Base-by-base conservation (phyloP, 2,329 filamentous ascomycete genomes). In the Claviceps africana region DNA sequence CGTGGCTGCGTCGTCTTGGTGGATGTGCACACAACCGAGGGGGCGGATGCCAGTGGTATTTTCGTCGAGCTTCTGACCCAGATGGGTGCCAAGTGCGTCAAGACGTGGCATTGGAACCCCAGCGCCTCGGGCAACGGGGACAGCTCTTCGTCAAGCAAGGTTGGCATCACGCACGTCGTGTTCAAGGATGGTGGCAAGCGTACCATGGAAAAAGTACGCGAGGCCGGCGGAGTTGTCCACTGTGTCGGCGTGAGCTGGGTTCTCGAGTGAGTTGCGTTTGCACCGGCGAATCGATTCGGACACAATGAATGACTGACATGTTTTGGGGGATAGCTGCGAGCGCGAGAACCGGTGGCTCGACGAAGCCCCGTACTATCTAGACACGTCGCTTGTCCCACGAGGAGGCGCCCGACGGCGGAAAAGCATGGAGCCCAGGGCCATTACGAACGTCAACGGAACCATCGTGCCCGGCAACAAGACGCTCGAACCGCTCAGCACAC, bases 161-260 rank as follows among this genome's bases (percentile, higher is more conserved):
- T 88, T 54, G 85, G 83, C 5, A 87, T 95, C 60, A 95, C 88
- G 0, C 89, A 95, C 62, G 86, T 95, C 8, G 81, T 95, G 7
- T 95, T 83, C 73, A 95, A 95, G 65, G 89, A 95, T 62, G 89
- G 89, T 46, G 82, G 82, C 43, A 83, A 84, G 61, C 76, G 83
- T 28, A 95, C 88, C 0, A 68, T 95, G 57, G 84, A 94, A 63
- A 94, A 89, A 67, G 84, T 91, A 7, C 76, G 81, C 53, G 78
- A 84, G 59, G 82, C 79, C 40, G 76, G 78, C 15, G 87, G 87
- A 6, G 73, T 86, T 31, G 86, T 95, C 39, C 82, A 87, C 59
- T 94, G 88, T 67, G 88, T 95, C 52, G 88, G 88, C 48, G 85
- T 94, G 47, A 83, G 82, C 57, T 95, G 88, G 88, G 85, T 93